These are phyloP conservation scores for Malus sylvestris DNA, from an alignment of 306 rosid genomes.

Conservation along the genomic window DNA sequence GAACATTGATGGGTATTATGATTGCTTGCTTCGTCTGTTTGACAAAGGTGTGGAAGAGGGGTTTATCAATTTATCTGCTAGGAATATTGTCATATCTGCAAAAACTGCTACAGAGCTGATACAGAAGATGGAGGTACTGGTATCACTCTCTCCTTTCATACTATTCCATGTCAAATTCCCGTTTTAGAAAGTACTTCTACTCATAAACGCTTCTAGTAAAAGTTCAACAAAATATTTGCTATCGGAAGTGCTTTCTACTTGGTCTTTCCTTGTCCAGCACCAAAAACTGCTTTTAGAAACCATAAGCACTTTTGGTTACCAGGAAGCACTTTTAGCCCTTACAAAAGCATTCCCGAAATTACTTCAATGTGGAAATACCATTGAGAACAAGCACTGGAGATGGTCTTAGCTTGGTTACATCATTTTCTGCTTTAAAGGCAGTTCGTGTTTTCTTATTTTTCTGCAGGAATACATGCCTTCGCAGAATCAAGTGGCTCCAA, in stretches of 20 bases:
- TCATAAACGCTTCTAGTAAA: background rate
- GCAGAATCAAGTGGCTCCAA: conserved; percentile 28
- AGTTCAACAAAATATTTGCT: background rate
- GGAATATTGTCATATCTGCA: conserved; percentile 21
- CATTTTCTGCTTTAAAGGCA: background rate
- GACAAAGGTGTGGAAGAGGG: conserved; percentile 30
- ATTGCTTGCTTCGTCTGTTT: conserved; percentile 26
- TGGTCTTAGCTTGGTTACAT: background rate
- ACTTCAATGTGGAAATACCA: background rate
- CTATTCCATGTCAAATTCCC: background rate
- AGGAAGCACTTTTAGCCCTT: background rate
- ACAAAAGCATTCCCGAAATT: background rate
- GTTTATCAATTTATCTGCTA: conserved; percentile 12
- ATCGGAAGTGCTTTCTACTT: background rate
- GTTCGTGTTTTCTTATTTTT: background rate
- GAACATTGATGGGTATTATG: conserved; percentile 18
- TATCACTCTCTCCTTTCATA: background rate
- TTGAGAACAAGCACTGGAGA: no score
- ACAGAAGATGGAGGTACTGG: conserved; percentile 24
- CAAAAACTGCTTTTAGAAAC: no score
- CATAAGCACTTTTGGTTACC: no score
- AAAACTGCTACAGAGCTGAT: conserved; percentile 6
- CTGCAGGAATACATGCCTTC: conserved; percentile 26
- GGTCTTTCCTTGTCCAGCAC: background rate
- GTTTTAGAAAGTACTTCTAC: background rate